A percentile compares a stretch with the other conserved stretches of the same genome.
Evolutionary conservation across 306 rosid species (phyloP).

Genomic region (Rosa chinensis): DNA sequence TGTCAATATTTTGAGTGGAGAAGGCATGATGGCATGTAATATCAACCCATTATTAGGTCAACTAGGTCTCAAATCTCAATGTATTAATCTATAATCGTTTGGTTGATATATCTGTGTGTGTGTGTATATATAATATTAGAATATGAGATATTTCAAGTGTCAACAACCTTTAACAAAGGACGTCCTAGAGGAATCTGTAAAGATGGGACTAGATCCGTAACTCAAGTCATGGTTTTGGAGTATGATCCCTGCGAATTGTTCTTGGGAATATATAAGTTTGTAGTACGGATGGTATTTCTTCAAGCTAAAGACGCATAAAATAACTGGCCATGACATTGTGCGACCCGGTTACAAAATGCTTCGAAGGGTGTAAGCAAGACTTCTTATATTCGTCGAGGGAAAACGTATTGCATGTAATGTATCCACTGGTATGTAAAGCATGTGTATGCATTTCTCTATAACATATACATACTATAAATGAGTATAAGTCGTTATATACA

Average conservation of each 20-base stretch:
- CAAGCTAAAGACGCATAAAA: not conserved
- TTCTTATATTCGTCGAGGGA: not conserved
- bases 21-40: too few relatives aligned
- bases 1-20: too few relatives aligned
- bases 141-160: not conserved
- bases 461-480: too few relatives aligned
- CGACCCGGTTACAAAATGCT: slow-evolving; percentile 3
- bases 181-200: not conserved
- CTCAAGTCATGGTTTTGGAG: not conserved
- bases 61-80: not conserved
- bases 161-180: not conserved
- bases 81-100: too few relatives aligned
- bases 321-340: not conserved
- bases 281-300: not conserved
- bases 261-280: not conserved
- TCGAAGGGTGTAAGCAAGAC: not conserved
- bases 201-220: slow-evolving; percentile 4
- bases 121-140: not conserved
- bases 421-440: too few relatives aligned
- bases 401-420: too few relatives aligned
- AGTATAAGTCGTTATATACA: too few relatives aligned
- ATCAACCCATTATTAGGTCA: not conserved
- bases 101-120: not conserved
- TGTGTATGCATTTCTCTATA: too few relatives aligned
- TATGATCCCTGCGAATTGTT: not conserved